Base-by-base conservation (phyloP, 257 asterid genomes). In the Avicennia marina region DNA sequence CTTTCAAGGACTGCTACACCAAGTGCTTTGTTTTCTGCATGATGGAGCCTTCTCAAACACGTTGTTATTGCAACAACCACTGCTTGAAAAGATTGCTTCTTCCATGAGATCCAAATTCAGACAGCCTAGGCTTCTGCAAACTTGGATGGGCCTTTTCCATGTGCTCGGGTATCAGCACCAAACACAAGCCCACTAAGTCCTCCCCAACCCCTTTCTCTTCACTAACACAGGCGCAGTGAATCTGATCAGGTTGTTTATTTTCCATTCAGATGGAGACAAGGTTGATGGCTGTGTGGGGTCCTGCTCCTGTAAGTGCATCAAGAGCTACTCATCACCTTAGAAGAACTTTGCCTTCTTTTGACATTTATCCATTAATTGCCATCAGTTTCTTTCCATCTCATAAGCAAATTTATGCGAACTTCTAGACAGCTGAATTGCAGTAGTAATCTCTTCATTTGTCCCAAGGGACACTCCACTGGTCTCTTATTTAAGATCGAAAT, bases 11-110 rank as follows among this genome's bases (percentile, higher is more conserved):
- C 19, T 90, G 98, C 81, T 90, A 90, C 82, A 76, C 86, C 19
- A 83, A 87, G 66, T 90, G 98, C 77, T 90, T 87, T 32, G 17
- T 90, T 2, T 79, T 83, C 64, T 90, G 98, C 69, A 79, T 90
- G 83, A 87, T 90, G 40, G 94, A 87, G 21, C 98, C 98, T 53
- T 27, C 94, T 3, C 79, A 83, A 53, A 85, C 83, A 6, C 95
- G 87, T 0, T 90, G 98, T 32, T 67, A 87, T 29, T 90, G 98
- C 81, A 79, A 96, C 27, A 85, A 94, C 16, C 77, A 70, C 38
- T 90, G 98, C 85, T 68, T 90, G 65, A 90, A n/a, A 85, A 67
- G 80, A 82, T 10, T 90, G 98, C 84, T 85, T 90, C 75, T 90
- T 90, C 39, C 69, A 80, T 6, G 73, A 68, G 39, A 25, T 53